Evolutionary conservation across 179 eudicot species (phyloP).

Genomic region (Vitellaria paradoxa): DNA sequence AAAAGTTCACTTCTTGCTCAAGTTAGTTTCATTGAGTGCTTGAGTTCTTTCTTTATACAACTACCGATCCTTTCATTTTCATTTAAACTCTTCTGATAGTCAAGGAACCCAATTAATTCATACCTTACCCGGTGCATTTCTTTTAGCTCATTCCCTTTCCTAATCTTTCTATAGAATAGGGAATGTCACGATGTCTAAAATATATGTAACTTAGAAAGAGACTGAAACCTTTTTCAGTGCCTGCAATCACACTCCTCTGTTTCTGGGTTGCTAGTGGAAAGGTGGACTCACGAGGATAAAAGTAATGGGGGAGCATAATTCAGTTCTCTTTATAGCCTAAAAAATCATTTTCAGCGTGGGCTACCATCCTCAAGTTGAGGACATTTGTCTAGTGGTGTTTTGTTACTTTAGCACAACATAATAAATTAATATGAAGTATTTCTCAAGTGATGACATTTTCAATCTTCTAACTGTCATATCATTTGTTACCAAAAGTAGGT

Average conservation of each 20-base stretch:
- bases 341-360: slow-evolving; percentile 11
- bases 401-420: neutral
- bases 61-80: too few relatives aligned
- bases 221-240: neutral
- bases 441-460: neutral
- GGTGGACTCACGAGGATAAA: neutral
- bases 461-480: slow-evolving; percentile 12
- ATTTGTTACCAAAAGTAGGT: neutral
- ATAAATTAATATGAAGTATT: neutral
- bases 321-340: neutral
- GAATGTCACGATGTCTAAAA: too few relatives aligned
- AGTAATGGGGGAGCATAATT: slow-evolving; percentile 6
- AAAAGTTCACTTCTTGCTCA: slow-evolving; percentile 6
- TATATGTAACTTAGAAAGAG: too few relatives aligned
- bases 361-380: neutral
- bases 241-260: neutral
- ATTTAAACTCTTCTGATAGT: too few relatives aligned
- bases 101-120: too few relatives aligned
- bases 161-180: too few relatives aligned
- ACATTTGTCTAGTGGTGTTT: neutral
- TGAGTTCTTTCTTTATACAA: too few relatives aligned
- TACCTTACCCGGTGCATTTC: too few relatives aligned
- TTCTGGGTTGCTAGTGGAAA: neutral
- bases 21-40: neutral
- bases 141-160: too few relatives aligned